Base-by-base conservation (phyloP, 805 yeast species). In the Wickerhamomyces alni region DNA sequence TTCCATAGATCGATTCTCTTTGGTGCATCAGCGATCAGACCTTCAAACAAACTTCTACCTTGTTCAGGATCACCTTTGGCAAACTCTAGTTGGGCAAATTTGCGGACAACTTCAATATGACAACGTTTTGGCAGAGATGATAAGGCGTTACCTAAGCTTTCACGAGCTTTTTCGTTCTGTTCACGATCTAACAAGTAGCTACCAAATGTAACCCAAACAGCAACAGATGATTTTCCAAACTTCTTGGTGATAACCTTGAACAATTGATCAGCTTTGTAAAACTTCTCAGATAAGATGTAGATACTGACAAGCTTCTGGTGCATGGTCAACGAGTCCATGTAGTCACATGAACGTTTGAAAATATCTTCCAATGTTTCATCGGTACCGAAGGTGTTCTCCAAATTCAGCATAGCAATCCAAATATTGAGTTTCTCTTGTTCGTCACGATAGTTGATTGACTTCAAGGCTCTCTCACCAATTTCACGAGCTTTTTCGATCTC, bases 401-500 rank as follows among this genome's bases (percentile, higher is more conserved):
- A 74, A 65, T 93, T 93, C 52, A 93, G 74, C 55, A 88, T 63
- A 0, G 98, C 99, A 61, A 91, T 85, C 98, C 98, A 94, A 35
- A 93, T 82, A 58, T 93, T 93, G 64, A 88, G 63, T 62, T 88
- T 87, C 61, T 93, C 98, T 52, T 79, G 82, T 62, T 93, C 98
- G 55, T 89, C 96, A 55, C 96, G 77, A 65, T 80, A 87, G 53
- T 77, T 80, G 51, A 93, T 94, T 6, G 93, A 82, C 66, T 86
- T 86, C 57, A 93, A 72, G 3, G 98, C 99, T 46, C 99, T 77
- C 52, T 82, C 85, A 33, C 87, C 97, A 52, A 93, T 78, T 59
- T 87, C 95, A 52, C 99, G 79, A 9, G 97, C 96, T 63, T 86
- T 87, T 29, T 91, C 97, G 43, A 88, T 69, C 62, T 93, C 99